Evolutionary conservation across 2,329 filamentous ascomycete species (phyloP).

Genomic region (Phoma herbarum): DNA sequence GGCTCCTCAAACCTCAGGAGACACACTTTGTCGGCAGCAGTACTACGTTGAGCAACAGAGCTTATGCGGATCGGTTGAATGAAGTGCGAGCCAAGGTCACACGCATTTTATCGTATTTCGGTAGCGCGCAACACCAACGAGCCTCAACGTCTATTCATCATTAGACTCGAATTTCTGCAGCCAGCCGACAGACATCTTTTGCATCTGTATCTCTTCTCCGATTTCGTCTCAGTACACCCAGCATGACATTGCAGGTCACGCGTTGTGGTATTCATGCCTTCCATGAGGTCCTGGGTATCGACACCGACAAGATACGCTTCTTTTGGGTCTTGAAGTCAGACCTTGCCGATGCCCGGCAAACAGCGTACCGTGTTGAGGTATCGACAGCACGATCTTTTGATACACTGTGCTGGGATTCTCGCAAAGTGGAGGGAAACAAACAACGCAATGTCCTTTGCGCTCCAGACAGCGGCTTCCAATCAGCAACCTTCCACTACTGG

Average conservation of each 20-base stretch:
- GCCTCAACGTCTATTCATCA: not conserved
- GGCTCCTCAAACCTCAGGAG: not conserved
- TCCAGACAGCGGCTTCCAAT: slow-evolving; percentile 47
- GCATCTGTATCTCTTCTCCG: not conserved
- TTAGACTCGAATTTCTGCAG: not conserved
- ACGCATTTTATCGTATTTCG: not conserved
- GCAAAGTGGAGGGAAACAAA: slow-evolving; percentile 25
- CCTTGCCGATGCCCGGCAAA: slow-evolving; percentile 43
- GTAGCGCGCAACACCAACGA: too few species aligned
- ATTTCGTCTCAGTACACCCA: not conserved
- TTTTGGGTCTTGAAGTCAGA: slow-evolving; percentile 47
- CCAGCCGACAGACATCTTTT: not conserved
- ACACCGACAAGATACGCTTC: slow-evolving; percentile 50
- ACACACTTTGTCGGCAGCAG: not conserved
- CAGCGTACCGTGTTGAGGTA: slow-evolving; percentile 41
- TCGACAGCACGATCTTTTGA: slow-evolving; percentile 23
- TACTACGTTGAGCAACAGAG: not conserved
- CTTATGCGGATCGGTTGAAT: not conserved
- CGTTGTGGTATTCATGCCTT: slow-evolving; percentile 54
- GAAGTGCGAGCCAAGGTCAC: not conserved
- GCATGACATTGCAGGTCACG: slow-evolving; percentile 37
- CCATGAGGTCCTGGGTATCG: slow-evolving; percentile 52
- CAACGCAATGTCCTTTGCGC: slow-evolving; percentile 45
- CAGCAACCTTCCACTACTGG: slow-evolving; percentile 51
- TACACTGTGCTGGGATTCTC: slow-evolving; percentile 31